A percentile compares a stretch with the other conserved stretches of the same genome.
Evolutionary conservation across 1,284 basidiomycete genomes (phyloP).

Genomic region (Cystobasidiaceae sp.): DNA sequence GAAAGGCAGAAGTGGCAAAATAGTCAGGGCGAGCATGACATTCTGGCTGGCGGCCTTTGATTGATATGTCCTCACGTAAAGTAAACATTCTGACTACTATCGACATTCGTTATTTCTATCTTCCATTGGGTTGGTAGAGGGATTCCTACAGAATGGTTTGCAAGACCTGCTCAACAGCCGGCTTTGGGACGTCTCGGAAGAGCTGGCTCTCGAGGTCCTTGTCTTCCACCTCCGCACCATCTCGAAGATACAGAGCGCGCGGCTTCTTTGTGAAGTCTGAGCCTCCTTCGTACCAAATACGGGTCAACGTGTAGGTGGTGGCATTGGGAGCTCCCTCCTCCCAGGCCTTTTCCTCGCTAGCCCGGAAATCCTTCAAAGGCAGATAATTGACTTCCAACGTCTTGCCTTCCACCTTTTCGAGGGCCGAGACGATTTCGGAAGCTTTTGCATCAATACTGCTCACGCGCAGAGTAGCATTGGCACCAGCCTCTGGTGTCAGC

Average conservation of each 20-base stretch:
- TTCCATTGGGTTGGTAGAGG: no score
- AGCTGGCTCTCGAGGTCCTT: slow-evolving; percentile 25
- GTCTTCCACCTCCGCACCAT: slow-evolving; percentile 29
- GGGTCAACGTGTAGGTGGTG: slow-evolving; percentile 27
- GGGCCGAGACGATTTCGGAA: slow-evolving; percentile 15
- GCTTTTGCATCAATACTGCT: slow-evolving; percentile 24
- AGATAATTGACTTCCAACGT: slow-evolving; percentile 11
- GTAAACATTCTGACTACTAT: no score
- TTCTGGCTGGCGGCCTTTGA: no score
- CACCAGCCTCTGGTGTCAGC: slow-evolving; percentile 20
- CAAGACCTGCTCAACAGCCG: slow-evolving; percentile 2
- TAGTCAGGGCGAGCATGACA: no score
- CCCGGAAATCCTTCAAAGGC: slow-evolving; percentile 10
- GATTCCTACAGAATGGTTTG: background rate
- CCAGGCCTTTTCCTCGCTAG: slow-evolving; percentile 16
- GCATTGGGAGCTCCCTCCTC: slow-evolving; percentile 19
- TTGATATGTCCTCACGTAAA: no score
- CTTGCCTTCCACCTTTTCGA: slow-evolving; percentile 20
- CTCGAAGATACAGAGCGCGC: slow-evolving; percentile 17
- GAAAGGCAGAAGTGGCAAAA: no score
- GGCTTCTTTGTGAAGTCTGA: slow-evolving; percentile 33
- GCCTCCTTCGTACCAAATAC: slow-evolving; percentile 33
- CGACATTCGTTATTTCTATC: no score
- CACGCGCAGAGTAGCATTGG: slow-evolving; percentile 32
- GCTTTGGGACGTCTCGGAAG: slow-evolving; percentile 30